Conservation (phyloP, 2,329 filamentous ascomycete genomes). For the Chaetomium globosum region DNA sequence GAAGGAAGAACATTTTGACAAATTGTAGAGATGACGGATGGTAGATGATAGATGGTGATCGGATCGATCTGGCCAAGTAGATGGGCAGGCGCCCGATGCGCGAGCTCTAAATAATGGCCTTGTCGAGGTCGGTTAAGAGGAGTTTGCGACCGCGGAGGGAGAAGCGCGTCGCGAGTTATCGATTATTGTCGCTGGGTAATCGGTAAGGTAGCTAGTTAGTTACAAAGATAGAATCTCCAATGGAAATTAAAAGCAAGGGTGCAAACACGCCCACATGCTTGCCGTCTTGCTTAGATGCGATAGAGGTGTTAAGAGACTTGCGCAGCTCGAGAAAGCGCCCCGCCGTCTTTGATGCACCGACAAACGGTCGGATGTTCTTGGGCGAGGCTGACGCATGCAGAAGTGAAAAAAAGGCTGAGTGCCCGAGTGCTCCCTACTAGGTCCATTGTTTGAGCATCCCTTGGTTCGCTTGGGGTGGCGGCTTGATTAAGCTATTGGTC, state of each 20-base stretch:
- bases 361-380: neutral
- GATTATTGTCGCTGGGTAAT: neutral
- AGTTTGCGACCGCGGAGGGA: neutral
- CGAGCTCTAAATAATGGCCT: neutral
- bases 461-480: neutral
- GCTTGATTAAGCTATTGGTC: slow-evolving; percentile 32
- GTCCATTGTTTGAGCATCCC: neutral
- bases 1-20: slow-evolving; percentile 89
- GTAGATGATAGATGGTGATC: neutral
- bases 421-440: neutral
- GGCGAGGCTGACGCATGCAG: slow-evolving; percentile 28
- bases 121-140: neutral
- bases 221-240: neutral
- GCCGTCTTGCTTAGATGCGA: slow-evolving; percentile 2
- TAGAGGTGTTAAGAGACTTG: neutral
- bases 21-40: neutral
- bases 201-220: neutral
- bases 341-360: slow-evolving; percentile 9
- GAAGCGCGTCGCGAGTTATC: neutral
- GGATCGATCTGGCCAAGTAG: neutral
- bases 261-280: slow-evolving; percentile 23
- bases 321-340: neutral
- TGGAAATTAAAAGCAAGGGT: slow-evolving; percentile 5
- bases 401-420: slow-evolving; percentile 3
- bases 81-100: neutral